phyloP scores from a whole-genome alignment of 2,329 filamentous ascomycete species.

The Aspergillus fijiensis region DNA sequence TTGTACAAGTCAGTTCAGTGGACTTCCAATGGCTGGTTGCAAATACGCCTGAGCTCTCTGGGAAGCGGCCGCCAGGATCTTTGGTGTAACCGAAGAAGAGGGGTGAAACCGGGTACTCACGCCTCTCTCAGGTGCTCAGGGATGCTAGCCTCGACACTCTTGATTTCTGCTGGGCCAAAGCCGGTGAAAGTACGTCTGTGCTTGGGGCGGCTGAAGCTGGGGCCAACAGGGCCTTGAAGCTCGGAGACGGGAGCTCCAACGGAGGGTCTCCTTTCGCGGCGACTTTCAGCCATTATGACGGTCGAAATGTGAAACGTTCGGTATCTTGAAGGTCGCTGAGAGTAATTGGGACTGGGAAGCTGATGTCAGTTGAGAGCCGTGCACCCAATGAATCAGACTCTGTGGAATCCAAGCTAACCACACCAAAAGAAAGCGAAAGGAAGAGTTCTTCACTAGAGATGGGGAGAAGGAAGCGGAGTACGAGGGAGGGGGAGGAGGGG shows the following conservation, averaged over 20 bases:
- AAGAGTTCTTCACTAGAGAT: background rate
- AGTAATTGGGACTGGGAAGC: background rate
- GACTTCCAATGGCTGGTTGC: background rate
- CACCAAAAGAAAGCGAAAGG: background rate
- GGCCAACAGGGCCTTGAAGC: constrained; percentile 81
- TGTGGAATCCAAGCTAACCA: too few relatives aligned
- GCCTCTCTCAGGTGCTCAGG: constrained; percentile 84
- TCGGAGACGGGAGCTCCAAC: constrained; percentile 80
- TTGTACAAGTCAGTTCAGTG: constrained; percentile 19
- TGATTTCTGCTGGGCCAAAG: constrained; percentile 87
- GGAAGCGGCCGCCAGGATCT: background rate
- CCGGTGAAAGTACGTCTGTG: constrained; percentile 97
- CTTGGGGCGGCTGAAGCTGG: constrained; percentile 84
- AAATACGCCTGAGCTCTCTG: background rate
- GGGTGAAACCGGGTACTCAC: constrained; percentile 54
- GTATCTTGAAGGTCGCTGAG: background rate
- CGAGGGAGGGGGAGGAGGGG: constrained; percentile 2
- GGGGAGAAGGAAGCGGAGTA: background rate
- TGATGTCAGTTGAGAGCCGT: background rate
- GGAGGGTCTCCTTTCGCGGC: constrained; percentile 76
- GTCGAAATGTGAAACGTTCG: background rate
- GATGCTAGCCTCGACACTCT: constrained; percentile 85
- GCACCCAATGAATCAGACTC: background rate
- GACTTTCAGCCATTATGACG: constrained; percentile 26
- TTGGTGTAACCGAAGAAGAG: background rate